These are phyloP conservation scores for Amylostereum chailletii DNA, from an alignment of 1,284 basidiomycete genomes.

Conservation along the genomic window DNA sequence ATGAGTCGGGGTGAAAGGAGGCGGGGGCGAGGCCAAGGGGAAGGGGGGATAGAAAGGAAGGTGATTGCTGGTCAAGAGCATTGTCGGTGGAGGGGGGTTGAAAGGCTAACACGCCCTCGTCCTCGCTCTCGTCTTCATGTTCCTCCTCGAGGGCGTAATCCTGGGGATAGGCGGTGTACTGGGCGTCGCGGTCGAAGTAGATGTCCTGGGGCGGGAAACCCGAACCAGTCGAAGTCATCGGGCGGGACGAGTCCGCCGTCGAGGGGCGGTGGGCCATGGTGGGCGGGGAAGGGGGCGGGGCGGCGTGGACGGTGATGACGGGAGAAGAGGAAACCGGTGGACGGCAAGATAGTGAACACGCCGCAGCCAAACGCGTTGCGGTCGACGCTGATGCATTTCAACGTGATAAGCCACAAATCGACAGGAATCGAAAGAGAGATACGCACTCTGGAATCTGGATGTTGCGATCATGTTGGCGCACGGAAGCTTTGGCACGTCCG, in stretches of 20 bases:
- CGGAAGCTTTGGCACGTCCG: too few relatives aligned
- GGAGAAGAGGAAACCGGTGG: too few relatives aligned
- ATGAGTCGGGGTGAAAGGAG: constrained; percentile 9
- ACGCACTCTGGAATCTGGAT: too few relatives aligned
- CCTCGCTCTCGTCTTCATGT: constrained; percentile 62
- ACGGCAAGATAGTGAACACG: too few relatives aligned
- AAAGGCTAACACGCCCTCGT: constrained; percentile 77
- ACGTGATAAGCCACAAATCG: too few relatives aligned
- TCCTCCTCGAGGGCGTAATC: constrained; percentile 36
- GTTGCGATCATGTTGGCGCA: too few relatives aligned
- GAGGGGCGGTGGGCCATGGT: constrained; percentile 3
- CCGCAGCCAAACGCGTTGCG: too few relatives aligned
- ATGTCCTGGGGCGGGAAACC: too few relatives aligned
- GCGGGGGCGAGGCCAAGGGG: constrained; percentile 11
- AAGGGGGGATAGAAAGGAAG: background rate
- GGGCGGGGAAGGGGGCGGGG: too few relatives aligned
- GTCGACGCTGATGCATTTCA: too few relatives aligned
- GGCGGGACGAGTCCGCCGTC: constrained; percentile 15
- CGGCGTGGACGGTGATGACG: too few relatives aligned
- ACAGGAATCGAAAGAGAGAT: too few relatives aligned
- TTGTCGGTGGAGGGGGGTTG: constrained; percentile 66
- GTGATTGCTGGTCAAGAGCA: constrained; percentile 18
- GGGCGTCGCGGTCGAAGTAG: constrained; percentile 23
- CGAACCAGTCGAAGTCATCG: constrained; percentile 3
- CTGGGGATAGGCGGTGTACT: constrained; percentile 25